phyloP scores from a whole-genome alignment of 2,329 filamentous ascomycete species.

The Neospermospora avenae region DNA sequence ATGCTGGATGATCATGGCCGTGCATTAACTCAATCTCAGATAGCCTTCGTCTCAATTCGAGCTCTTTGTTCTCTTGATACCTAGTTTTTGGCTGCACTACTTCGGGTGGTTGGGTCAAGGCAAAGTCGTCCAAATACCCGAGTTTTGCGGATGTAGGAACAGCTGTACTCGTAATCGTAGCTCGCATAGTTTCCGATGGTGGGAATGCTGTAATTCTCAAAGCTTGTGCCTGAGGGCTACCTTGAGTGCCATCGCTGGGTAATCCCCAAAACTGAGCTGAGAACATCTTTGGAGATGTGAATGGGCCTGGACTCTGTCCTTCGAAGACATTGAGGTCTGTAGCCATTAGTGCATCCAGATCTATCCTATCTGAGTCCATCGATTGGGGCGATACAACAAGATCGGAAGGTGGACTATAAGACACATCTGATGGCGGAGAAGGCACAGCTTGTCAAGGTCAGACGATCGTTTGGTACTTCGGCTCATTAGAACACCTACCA shows the following conservation, averaged over 20 bases:
- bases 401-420: neutral
- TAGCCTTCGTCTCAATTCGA: neutral
- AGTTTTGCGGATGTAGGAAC: neutral
- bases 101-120: too few species aligned
- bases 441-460: neutral
- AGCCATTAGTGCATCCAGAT: neutral
- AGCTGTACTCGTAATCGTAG: neutral
- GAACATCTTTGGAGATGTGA: neutral
- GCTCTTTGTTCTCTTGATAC: conserved; percentile 6
- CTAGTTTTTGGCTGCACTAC: neutral
- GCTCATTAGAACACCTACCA: neutral
- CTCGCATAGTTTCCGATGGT: neutral
- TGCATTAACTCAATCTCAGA: neutral
- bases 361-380: neutral
- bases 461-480: neutral
- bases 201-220: neutral
- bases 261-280: neutral
- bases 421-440: conserved; percentile 7
- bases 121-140: too few species aligned
- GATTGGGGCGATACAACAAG: neutral
- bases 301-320: conserved; percentile 1
- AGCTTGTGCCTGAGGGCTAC: neutral
- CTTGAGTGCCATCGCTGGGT: neutral
- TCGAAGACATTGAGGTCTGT: neutral
- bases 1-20: neutral